Percentiles rank a stretch among this genome's conserved stretches.
These are phyloP conservation scores for Aspergillus floridensis DNA, from an alignment of 2,329 filamentous ascomycete genomes.

Conservation along the genomic window DNA sequence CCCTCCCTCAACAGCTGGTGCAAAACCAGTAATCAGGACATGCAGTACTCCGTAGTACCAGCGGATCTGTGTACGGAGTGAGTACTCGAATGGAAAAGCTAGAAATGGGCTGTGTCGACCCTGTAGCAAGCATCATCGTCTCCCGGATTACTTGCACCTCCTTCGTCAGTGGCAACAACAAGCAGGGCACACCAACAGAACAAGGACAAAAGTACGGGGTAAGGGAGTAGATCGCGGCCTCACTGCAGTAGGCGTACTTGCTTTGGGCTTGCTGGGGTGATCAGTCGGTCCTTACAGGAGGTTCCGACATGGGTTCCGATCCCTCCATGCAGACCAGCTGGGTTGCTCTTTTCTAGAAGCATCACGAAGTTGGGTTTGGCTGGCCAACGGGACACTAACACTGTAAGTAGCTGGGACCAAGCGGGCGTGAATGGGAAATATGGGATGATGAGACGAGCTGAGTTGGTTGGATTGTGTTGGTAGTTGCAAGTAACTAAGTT, in stretches of 20 bases:
- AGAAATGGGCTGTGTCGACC: neutral
- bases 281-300: conserved; percentile 5
- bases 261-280: neutral
- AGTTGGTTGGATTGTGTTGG: too few species aligned
- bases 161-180: neutral
- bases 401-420: too few species aligned
- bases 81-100: neutral
- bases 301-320: neutral
- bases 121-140: too few species aligned
- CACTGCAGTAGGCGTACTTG: neutral
- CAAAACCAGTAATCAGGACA: neutral
- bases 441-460: neutral
- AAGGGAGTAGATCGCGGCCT: neutral
- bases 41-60: neutral
- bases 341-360: conserved; percentile 17
- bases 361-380: conserved; percentile 1
- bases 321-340: neutral
- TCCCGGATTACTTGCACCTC: neutral
- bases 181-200: neutral
- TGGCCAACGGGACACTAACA: neutral
- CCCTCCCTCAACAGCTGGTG: too few species aligned
- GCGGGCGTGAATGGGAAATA: too few species aligned
- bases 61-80: neutral
- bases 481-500: too few species aligned
- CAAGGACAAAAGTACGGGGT: neutral